Evolutionary conservation across 2,329 filamentous ascomycete genomes (phyloP), one percentile per base, ranked within the genome.

Genomic region (Diplodia intermedia): DNA sequence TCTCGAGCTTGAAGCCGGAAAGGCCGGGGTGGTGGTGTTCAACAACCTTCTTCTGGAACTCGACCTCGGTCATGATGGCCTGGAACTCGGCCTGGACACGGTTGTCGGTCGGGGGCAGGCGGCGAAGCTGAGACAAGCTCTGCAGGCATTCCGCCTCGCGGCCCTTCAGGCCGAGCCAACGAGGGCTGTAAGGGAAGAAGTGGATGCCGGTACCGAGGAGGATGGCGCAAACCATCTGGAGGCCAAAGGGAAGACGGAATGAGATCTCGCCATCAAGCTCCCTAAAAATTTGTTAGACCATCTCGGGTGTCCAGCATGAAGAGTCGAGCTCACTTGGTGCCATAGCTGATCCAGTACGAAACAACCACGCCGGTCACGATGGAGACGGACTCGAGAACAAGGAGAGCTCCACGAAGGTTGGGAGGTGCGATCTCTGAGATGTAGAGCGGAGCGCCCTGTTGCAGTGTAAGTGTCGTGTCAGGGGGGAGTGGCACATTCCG

Each of bases 371-470:
- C 80, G 0, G 77, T 71, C 3, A 81, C 80, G 55, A 82, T 81
- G 43, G 78, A 79, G 56, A 80, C 76, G 56, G 81, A 79, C 68
- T 82, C 79, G 20, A 82, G 71, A 12, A 82, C 79, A 15, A 82
- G 73, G 9, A 70, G 66, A 15, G 90, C 88, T 75, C 90, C 90
- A 76, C 90, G 87, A 71, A 93, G 88, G 80, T 91, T 92, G 76
- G 87, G 79, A 3, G 79, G 79, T 0, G 80, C 76, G 78, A 92
- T 92, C 81, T 93, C 91, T 54, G 89, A 91, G 90, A 94, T 93
- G 86, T 93, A 94, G 82, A 94, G 72, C 57, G 81, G 80, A 70
- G 79, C 79, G 71, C 78, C 75, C 69, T 67, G 31, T 38, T 5
- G 66, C 36, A 18, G 12, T 84, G 72, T 83, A 82, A 73, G 76